These are phyloP conservation scores for Daldinia loculata DNA, from an alignment of 495 filamentous ascomycete species.

Conservation along the genomic window DNA sequence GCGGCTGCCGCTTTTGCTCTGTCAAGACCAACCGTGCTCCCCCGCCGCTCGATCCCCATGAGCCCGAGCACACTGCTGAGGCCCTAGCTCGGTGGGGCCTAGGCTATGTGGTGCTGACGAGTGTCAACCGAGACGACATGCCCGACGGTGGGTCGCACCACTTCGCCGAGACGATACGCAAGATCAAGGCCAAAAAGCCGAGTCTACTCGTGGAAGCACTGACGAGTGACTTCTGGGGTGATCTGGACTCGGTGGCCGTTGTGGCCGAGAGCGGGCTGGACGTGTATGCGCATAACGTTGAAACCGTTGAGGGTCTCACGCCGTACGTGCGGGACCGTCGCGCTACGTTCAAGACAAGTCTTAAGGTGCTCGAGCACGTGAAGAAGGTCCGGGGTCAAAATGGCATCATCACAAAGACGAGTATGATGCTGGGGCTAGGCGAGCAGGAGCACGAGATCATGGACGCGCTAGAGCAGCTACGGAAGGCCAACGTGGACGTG, in stretches of 20 bases:
- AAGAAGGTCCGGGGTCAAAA: conserved; percentile 72
- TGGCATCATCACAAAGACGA: conserved; percentile 93
- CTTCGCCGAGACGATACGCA: conserved; percentile 92
- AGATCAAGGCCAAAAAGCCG: conserved; percentile 90
- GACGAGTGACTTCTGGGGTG: conserved; percentile 87
- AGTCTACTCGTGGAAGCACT: conserved; percentile 91
- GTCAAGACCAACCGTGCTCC: conserved; percentile 88
- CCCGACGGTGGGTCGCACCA: conserved; percentile 87
- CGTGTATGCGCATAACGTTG: conserved; percentile 96
- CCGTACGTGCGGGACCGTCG: conserved; percentile 89
- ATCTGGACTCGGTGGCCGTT: conserved; percentile 80
- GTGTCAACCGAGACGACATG: conserved; percentile 92
- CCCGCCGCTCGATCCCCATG: conserved; percentile 88
- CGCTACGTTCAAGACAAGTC: conserved; percentile 86
- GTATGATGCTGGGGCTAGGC: conserved; percentile 93
- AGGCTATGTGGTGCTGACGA: conserved; percentile 94
- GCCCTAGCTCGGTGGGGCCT: conserved; percentile 91
- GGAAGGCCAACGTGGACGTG: conserved; percentile 83
- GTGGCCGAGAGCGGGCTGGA: conserved; percentile 90
- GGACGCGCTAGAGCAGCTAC: conserved; percentile 80
- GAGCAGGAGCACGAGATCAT: conserved; percentile 91
- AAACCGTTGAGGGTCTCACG: conserved; percentile 91
- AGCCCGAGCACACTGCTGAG: conserved; percentile 96
- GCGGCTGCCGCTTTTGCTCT: conserved; percentile 95
- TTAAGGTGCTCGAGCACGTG: conserved; percentile 80